phyloP scores from a whole-genome alignment of 306 rosid species.

The Herpetospermum pedunculosum region DNA sequence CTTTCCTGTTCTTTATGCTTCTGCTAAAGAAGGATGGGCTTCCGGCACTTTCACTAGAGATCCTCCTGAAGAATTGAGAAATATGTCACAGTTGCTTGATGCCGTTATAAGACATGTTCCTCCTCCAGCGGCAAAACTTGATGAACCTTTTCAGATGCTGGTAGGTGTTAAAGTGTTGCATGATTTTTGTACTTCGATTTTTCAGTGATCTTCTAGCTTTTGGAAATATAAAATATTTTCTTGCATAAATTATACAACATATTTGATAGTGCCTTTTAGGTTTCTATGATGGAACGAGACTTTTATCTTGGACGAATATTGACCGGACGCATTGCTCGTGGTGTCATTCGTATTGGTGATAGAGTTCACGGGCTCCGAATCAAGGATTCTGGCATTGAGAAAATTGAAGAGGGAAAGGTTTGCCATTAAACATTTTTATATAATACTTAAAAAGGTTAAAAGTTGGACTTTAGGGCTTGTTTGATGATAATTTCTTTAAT shows the following conservation, averaged over 20 bases:
- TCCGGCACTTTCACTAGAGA: constrained; percentile 71
- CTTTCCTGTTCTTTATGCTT: constrained; percentile 94
- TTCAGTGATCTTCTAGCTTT: not conserved
- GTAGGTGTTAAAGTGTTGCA: constrained; percentile 41
- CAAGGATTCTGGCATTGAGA: constrained; percentile 64
- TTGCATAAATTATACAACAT: constrained; percentile 24
- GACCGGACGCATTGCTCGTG: constrained; percentile 80
- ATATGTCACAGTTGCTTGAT: constrained; percentile 90
- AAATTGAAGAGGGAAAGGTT: constrained; percentile 96
- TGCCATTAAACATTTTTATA: not conserved
- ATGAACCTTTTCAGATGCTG: constrained; percentile 92
- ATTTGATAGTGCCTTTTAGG: constrained; percentile 55
- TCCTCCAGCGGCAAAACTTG: constrained; percentile 54
- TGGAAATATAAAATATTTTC: not conserved
- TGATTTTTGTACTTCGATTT: constrained; percentile 1
- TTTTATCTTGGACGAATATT: constrained; percentile 85
- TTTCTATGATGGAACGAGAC: constrained; percentile 97
- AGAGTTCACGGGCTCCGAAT: constrained; percentile 71
- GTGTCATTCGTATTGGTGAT: constrained; percentile 75
- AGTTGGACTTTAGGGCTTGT: not conserved
- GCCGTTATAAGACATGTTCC: constrained; percentile 60
- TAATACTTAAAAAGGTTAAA: not conserved
- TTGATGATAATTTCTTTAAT: not conserved
- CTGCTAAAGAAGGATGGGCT: constrained; percentile 99
- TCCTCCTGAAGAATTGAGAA: constrained; percentile 68